These are phyloP conservation scores for Cucurbita maxima DNA, from an alignment of 306 rosid genomes.

Conservation along the genomic window DNA sequence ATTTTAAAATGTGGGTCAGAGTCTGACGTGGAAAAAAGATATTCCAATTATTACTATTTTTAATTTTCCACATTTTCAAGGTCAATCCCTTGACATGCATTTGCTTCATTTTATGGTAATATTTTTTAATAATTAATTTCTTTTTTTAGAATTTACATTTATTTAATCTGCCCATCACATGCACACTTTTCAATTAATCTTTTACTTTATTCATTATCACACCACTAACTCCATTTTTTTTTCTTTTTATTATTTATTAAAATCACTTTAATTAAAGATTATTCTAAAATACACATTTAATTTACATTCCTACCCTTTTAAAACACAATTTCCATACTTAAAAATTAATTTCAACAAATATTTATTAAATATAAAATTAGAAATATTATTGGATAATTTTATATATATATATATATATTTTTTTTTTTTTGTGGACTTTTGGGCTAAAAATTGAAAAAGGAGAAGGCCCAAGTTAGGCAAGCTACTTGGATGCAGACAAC, in stretches of 20 bases:
- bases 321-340: no score
- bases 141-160: neutral
- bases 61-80: neutral
- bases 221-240: no score
- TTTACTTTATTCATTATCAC: neutral
- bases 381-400: no score
- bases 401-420: no score
- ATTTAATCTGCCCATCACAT: slow-evolving; percentile 1
- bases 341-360: no score
- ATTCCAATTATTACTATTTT: neutral
- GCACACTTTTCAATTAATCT: neutral
- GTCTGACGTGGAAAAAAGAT: neutral
- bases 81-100: slow-evolving; percentile 1
- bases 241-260: no score
- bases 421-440: neutral
- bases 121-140: neutral
- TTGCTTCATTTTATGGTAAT: neutral
- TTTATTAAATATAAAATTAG: no score
- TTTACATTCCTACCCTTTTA: no score
- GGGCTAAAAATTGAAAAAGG: neutral
- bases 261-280: no score
- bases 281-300: no score
- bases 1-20: neutral
- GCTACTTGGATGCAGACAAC: neutral
- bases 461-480: neutral